Evolutionary conservation across 2,329 filamentous ascomycete genomes (phyloP).

Genomic region (Leptographium lundbergii): DNA sequence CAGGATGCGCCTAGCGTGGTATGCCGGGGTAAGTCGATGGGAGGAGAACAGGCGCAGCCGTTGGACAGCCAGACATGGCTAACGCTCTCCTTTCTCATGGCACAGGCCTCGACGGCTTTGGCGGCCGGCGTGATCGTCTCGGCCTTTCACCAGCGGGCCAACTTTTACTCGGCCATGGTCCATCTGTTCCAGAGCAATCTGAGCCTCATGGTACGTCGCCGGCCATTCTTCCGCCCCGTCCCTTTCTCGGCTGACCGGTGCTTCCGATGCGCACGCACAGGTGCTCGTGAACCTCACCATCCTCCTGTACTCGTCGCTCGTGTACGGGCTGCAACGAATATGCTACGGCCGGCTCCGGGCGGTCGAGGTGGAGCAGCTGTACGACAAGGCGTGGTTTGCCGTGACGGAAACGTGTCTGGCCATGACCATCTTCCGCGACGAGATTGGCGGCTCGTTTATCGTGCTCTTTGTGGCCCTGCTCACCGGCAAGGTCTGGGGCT

Average conservation of each 20-base stretch:
- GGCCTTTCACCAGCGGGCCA: slow-evolving; percentile 86
- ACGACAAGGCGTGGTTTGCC: slow-evolving; percentile 96
- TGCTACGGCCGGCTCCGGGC: slow-evolving; percentile 84
- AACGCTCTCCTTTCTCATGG: neutral
- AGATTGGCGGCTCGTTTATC: slow-evolving; percentile 87
- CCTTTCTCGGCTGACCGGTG: too few species aligned
- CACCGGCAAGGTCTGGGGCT: slow-evolving; percentile 94
- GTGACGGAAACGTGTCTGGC: slow-evolving; percentile 93
- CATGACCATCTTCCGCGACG: slow-evolving; percentile 96
- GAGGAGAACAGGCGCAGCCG: too few species aligned
- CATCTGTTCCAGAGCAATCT: slow-evolving; percentile 95
- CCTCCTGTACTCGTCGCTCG: slow-evolving; percentile 63
- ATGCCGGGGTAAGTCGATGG: slow-evolving; percentile 39
- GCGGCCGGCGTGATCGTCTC: slow-evolving; percentile 75
- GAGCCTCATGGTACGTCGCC: slow-evolving; percentile 64
- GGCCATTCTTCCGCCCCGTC: too few species aligned
- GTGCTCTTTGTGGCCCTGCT: slow-evolving; percentile 92
- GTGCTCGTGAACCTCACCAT: slow-evolving; percentile 86
- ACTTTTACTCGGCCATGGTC: slow-evolving; percentile 97
- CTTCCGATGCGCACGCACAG: slow-evolving; percentile 26
- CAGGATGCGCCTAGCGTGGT: slow-evolving; percentile 48
- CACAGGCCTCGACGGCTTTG: slow-evolving; percentile 66
- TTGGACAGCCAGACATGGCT: too few species aligned
- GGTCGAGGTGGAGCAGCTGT: slow-evolving; percentile 92
- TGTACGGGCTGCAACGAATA: slow-evolving; percentile 78